Evolutionary conservation across 2,329 filamentous ascomycete species (phyloP), one percentile per base, ranked within the genome.

Genomic region (Hypomyces perniciosus): DNA sequence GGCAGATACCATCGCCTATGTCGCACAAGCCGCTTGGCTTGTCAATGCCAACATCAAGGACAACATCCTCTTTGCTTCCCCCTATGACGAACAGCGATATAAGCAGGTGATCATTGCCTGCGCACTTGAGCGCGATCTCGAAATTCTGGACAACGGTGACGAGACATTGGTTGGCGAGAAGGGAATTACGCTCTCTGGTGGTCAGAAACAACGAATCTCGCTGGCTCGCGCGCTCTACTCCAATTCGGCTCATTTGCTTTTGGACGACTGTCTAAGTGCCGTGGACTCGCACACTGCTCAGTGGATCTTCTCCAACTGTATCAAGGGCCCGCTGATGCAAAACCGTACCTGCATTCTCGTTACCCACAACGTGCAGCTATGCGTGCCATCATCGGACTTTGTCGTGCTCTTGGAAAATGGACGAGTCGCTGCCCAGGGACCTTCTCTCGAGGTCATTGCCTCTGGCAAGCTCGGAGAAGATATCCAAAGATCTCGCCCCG

Each of bases 221-320:
- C 79, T 99, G 41, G 93, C 93, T n/a, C 85, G 93, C 58, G 93
- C 93, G 1, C 78, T 99, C n/a, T 99, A 99, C 70, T 96, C 90
- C 57, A 92, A 90, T 68, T 95, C 91, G 5, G 86, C 85, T 48
- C 92, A 97, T 67, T 72, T 99, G 12, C 79, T 99, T 8, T 78
- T 99, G 45, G 93, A 99, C 63, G 93, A 99, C 67, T 96, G 95
- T 56, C 78, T 99, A 40, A 96, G 91, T 64, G 93, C 93, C 29
- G 93, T 99, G 33, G 93, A 99, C 67, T 95, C 93, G 4, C 93
- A 99, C 62, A 97, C 93, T 0, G 91, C 91, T 2, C 95, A 96
- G 67, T 96, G 95, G 85, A 97, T 99, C 58, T 97, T 97, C 71
- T 87, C 86, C 65, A 87, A 96, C 68, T 95, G 91, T 53, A 85